Percentiles rank a stretch among this genome's conserved stretches.
Evolutionary conservation across 2,329 filamentous ascomycete genomes (phyloP).

Genomic region (Cercospora citrullina): DNA sequence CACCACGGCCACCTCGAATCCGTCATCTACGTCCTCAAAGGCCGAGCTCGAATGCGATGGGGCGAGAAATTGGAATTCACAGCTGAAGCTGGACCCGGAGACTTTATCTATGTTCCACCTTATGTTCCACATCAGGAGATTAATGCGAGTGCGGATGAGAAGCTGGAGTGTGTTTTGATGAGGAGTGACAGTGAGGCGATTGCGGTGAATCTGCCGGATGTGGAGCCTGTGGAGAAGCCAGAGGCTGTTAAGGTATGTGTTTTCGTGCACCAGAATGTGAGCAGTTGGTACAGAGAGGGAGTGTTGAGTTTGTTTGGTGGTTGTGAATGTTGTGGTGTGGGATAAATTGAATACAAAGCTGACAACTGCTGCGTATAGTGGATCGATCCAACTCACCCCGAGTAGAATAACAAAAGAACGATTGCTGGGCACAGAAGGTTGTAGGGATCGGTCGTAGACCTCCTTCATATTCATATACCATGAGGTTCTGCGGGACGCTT

Average conservation of each 20-base stretch:
- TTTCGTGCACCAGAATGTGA: no score
- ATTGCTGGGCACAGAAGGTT: no score
- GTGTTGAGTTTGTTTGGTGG: no score
- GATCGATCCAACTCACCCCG: no score
- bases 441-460: no score
- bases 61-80: constrained; percentile 48
- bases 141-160: constrained; percentile 46
- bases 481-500: no score
- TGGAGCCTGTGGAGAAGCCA: constrained; percentile 47
- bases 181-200: constrained; percentile 48
- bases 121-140: constrained; percentile 49
- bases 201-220: constrained; percentile 47
- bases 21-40: constrained; percentile 50
- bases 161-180: constrained; percentile 47
- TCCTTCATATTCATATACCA: no score
- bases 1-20: constrained; percentile 50
- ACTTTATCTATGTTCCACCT: constrained; percentile 51
- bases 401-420: no score
- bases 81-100: constrained; percentile 49
- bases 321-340: no score
- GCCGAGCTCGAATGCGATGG: constrained; percentile 50
- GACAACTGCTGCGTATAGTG: no score
- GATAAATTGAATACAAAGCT: no score
- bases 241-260: constrained; percentile 40
- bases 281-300: no score